Evolutionary conservation across 345 rosid genomes (phyloP).

Genomic region (Eutrema heterophyllum): DNA sequence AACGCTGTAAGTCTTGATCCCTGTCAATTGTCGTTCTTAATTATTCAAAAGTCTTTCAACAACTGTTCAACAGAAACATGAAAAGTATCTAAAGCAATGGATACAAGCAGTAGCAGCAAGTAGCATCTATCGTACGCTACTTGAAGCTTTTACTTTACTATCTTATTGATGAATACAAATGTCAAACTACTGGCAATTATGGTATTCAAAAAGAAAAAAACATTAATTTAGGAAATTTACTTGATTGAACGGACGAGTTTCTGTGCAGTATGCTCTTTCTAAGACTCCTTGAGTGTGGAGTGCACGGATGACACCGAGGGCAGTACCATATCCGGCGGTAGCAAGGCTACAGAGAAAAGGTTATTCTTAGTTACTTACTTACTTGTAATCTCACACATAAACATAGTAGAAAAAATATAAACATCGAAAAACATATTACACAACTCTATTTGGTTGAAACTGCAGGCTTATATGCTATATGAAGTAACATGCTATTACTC

Average conservation of each 20-base stretch:
- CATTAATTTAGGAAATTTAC: constrained; percentile 32
- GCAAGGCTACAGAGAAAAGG: constrained; percentile 59
- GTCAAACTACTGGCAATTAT: not conserved
- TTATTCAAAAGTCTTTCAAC: not conserved
- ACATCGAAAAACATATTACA: not conserved
- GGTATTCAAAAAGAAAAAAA: not conserved
- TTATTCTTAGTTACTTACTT: not conserved
- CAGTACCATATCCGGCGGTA: constrained; percentile 98
- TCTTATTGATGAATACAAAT: not conserved
- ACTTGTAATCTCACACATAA: not conserved
- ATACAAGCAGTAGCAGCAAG: not conserved
- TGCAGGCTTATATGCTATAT: not conserved
- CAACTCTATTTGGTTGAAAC: not conserved
- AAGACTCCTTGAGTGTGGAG: constrained; percentile 63
- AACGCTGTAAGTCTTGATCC: constrained; percentile 97
- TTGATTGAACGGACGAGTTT: constrained; percentile 98
- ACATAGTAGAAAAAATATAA: no score
- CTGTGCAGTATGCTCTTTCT: constrained; percentile 90
- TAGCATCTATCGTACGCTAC: not conserved
- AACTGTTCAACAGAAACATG: not conserved
- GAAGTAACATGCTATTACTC: not conserved
- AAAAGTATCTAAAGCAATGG: not conserved
- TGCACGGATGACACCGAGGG: constrained; percentile 87
- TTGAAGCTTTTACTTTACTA: not conserved
- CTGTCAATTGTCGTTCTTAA: constrained; percentile 28